A percentile compares a stretch with the other conserved stretches of the same genome.
Conservation (phyloP, 2,329 filamentous ascomycete species). For the Colletotrichum truncatum region DNA sequence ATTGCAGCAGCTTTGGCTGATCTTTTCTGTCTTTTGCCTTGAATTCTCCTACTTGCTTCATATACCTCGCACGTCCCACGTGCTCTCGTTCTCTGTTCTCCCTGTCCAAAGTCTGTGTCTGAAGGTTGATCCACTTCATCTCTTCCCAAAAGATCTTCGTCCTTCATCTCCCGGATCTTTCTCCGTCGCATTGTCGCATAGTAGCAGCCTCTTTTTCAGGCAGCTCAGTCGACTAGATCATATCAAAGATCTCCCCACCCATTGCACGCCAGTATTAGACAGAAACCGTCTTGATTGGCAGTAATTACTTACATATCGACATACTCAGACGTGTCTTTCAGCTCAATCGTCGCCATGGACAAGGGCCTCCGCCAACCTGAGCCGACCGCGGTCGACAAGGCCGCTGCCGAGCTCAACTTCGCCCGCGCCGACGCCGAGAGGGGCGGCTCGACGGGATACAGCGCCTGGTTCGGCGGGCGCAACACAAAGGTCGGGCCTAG, state of each 20-base stretch:
- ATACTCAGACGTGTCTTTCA: not conserved
- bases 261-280: no score
- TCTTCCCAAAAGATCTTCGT: not conserved
- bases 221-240: not conserved
- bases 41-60: not conserved
- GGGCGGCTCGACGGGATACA: conserved; percentile 22
- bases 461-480: conserved; percentile 45
- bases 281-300: no score
- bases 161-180: not conserved
- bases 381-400: not conserved
- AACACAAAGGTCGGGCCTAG: conserved; percentile 58
- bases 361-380: conserved; percentile 7
- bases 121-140: not conserved
- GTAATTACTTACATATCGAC: no score
- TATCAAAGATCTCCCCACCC: no score
- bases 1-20: not conserved
- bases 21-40: conserved; percentile 3
- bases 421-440: conserved; percentile 7
- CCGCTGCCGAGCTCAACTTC: not conserved
- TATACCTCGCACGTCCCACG: conserved; percentile 28
- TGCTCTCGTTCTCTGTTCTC: conserved; percentile 2
- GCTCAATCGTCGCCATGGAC: conserved; percentile 6
- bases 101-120: not conserved
- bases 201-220: not conserved
- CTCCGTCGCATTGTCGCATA: conserved; percentile 4